Percentiles rank a stretch among this genome's conserved stretches.
Conservation (phyloP, 2,329 filamentous ascomycete species). For the Juglanconis oblonga region DNA sequence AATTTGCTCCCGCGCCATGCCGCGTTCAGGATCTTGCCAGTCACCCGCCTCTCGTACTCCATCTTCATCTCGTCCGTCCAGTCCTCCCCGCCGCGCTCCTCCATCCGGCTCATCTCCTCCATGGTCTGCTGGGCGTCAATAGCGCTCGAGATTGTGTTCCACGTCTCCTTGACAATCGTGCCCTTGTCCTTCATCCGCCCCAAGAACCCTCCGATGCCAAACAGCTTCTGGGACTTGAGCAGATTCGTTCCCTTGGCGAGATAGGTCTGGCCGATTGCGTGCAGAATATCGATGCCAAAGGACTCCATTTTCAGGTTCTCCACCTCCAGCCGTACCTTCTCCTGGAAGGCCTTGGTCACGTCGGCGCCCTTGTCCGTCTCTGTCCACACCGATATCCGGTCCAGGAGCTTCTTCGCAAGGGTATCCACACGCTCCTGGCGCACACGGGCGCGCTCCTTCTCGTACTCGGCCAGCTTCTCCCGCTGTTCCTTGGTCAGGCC, state of each 20-base stretch:
- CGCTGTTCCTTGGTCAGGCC: constrained; percentile 87
- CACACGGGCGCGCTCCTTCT: constrained; percentile 77
- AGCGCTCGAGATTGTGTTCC: constrained; percentile 94
- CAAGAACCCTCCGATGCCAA: constrained; percentile 95
- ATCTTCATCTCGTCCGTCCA: constrained; percentile 98
- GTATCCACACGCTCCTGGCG: constrained; percentile 85
- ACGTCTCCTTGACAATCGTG: constrained; percentile 94
- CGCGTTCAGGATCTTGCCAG: constrained; percentile 94
- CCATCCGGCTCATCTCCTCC: constrained; percentile 97
- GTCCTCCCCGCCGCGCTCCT: constrained; percentile 91
- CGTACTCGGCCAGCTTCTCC: constrained; percentile 85
- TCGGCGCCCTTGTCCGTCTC: constrained; percentile 89
- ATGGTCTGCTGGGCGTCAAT: constrained; percentile 98
- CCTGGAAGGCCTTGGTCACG: constrained; percentile 85
- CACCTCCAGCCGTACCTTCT: constrained; percentile 90
- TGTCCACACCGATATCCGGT: constrained; percentile 91
- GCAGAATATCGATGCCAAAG: constrained; percentile 92
- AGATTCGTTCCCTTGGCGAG: constrained; percentile 81
- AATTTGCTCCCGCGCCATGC: constrained; percentile 97
- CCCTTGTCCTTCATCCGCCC: constrained; percentile 94
- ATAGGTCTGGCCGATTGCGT: constrained; percentile 92
- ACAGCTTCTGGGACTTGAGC: constrained; percentile 93
- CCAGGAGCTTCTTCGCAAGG: constrained; percentile 78
- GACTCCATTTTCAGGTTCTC: constrained; percentile 99
- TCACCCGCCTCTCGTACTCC: constrained; percentile 93